phyloP scores from a whole-genome alignment of 2,329 filamentous ascomycete species.

The Colletotrichum cuscutae region DNA sequence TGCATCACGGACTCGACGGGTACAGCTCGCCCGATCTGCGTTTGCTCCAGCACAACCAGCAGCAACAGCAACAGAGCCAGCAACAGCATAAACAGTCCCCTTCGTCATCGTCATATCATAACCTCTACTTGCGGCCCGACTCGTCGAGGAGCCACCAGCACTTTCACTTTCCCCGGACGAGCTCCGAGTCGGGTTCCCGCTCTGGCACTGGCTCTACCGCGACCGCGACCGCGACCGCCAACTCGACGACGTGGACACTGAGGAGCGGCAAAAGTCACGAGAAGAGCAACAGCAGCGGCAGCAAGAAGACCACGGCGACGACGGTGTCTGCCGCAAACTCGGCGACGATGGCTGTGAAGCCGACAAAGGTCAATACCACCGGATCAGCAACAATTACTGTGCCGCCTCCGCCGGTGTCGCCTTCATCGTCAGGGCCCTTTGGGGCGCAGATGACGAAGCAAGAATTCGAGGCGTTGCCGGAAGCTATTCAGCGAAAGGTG shows the following conservation, averaged over 20 bases:
- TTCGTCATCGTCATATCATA: constrained; percentile 23
- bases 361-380: not conserved
- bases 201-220: not conserved
- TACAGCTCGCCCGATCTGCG: constrained; percentile 28
- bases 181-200: constrained; percentile 6
- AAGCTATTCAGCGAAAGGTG: constrained; percentile 67
- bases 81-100: not conserved
- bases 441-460: constrained; percentile 46
- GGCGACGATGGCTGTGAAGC: not conserved
- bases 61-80: constrained; percentile 5
- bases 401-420: constrained; percentile 22
- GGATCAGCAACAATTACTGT: not conserved
- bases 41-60: constrained; percentile 8
- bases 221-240: not conserved
- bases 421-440: constrained; percentile 32
- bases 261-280: constrained; percentile 16
- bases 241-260: not conserved
- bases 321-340: not conserved
- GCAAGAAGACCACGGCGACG: constrained; percentile 18
- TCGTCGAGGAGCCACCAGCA: constrained; percentile 24
- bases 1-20: constrained; percentile 33
- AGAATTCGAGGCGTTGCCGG: constrained; percentile 63
- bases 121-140: constrained; percentile 16
- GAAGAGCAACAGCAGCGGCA: constrained; percentile 26
- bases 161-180: not conserved